Conservation (phyloP, 257 asterid genomes). For the Jacaranda mimosifolia region DNA sequence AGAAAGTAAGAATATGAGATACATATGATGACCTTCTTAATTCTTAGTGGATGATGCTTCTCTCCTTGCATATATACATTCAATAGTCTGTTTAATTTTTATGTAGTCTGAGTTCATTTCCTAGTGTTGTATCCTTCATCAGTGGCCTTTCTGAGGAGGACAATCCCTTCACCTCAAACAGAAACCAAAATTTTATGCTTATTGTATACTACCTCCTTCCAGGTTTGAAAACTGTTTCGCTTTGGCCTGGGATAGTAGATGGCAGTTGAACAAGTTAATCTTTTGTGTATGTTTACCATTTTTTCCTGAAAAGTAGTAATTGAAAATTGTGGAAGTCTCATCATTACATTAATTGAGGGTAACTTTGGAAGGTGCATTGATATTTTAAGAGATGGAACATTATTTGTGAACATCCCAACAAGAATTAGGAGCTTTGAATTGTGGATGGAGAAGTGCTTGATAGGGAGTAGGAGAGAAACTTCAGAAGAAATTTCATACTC, state of each 20-base stretch:
- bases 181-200: too few species aligned
- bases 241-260: too few species aligned
- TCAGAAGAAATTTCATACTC: background rate
- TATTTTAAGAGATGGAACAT: background rate
- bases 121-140: background rate
- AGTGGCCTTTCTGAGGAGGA: background rate
- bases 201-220: too few species aligned
- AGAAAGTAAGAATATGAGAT: constrained; percentile 61
- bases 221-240: too few species aligned
- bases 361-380: background rate
- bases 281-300: background rate
- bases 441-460: background rate
- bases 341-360: background rate
- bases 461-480: background rate
- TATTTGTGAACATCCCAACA: background rate
- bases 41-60: background rate
- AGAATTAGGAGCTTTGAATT: background rate
- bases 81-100: background rate
- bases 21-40: background rate
- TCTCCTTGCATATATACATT: background rate
- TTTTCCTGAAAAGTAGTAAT: background rate
- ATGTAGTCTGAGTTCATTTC: background rate
- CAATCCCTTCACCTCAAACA: too few species aligned
- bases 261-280: too few species aligned
- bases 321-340: background rate